phyloP scores from a whole-genome alignment of 148 eudicot genomes.

The Pharnaceum exiguum region DNA sequence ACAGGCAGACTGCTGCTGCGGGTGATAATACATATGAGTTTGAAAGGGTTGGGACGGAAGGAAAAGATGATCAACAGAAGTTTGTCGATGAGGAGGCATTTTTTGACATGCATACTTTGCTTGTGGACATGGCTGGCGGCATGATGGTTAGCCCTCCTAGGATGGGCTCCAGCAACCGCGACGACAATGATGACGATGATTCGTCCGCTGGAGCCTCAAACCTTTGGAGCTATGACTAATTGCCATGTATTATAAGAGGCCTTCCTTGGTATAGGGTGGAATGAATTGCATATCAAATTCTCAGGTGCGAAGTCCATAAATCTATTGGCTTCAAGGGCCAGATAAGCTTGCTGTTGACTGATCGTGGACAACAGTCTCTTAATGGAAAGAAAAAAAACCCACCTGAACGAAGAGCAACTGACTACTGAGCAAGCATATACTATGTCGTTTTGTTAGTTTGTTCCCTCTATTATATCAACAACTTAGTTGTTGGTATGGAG shows the following conservation, averaged over 20 bases:
- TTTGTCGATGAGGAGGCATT: constrained; percentile 49
- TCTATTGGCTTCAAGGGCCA: not conserved
- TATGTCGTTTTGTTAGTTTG: too few relatives aligned
- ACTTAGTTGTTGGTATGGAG: too few relatives aligned
- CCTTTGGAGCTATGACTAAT: constrained; percentile 48
- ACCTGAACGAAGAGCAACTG: too few relatives aligned
- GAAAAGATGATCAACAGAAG: constrained; percentile 11
- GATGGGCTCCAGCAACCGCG: constrained; percentile 24
- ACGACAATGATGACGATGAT: constrained; percentile 10
- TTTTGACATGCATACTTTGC: constrained; percentile 59
- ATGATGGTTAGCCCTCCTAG: constrained; percentile 66
- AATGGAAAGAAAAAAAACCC: too few relatives aligned
- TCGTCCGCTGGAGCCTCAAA: constrained; percentile 21
- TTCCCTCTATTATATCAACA: too few relatives aligned
- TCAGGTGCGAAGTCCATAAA: too few relatives aligned
- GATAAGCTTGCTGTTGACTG: not conserved
- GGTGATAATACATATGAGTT: too few relatives aligned
- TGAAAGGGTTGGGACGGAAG: not conserved
- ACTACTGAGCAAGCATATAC: too few relatives aligned
- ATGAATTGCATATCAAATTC: too few relatives aligned
- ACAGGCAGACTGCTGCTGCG: not conserved
- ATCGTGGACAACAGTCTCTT: too few relatives aligned
- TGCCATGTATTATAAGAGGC: too few relatives aligned
- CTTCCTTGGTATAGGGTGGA: too few relatives aligned
- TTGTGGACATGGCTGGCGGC: constrained; percentile 69